Evolutionary conservation across 164 flowering plant genomes (phyloP), one percentile per base, ranked within the genome.

Genomic region (Taxillus chinensis): DNA sequence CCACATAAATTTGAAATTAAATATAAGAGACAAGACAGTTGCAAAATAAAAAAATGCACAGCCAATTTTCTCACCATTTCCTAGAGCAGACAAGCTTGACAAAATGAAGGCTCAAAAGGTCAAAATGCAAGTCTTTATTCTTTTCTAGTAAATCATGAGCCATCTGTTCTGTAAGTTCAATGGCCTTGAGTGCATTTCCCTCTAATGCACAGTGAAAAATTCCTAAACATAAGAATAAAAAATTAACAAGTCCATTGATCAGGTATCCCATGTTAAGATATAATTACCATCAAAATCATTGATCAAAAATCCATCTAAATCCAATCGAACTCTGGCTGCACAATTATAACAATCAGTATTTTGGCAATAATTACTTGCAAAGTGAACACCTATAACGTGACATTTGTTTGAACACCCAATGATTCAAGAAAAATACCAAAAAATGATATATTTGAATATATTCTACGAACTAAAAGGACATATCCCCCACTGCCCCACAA

Each of bases 51-150:
- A 11, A 46, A 11, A 46, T 14, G 55, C 41, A 37, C 3, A 6
- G 7, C 0, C 8, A 0, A 43, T 40, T 39, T 63, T 6, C 87
- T 82, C 70, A 95, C 97, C 87, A 83, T 71, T 83, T 91, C 56
- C 85, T 80, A 13, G 84, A 73, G 69, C 86, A 74, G 12, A 95
- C 86, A 70, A 95, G 96, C 74, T 85, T 84, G 58, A 84, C 90
- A 79, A 86, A 95, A 80, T 91, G 99, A 73, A 95, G 96, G 74
- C 87, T 80, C 71, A 95, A 72, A 58, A 91, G 96, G 81, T 95
- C 97, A 77, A 95, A 89, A 70, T 83, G 93, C 82, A 95, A 71
- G 73, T 91, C 96, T 79, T 75, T 77, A 67, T 86, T 86, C 57
- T 86, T 80, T 72, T 85, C 92, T 37, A 95, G 72, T 42, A 95